A percentile compares a stretch with the other conserved stretches of the same genome.
These are phyloP conservation scores for Boletus rubroflammeus DNA, from an alignment of 768 basidiomycete species.

Conservation along the genomic window DNA sequence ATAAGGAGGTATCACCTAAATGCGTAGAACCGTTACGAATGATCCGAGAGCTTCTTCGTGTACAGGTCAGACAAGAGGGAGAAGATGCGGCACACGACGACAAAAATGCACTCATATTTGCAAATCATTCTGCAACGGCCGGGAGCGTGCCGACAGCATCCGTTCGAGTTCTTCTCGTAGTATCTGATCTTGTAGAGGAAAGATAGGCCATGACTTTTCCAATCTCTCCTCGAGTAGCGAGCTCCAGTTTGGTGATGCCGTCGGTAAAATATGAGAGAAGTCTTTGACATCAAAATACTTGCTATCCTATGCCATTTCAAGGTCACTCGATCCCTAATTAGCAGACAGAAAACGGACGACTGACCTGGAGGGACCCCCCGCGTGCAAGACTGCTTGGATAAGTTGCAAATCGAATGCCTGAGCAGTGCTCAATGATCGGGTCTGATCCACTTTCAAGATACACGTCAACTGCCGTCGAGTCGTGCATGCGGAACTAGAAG, in stretches of 20 bases:
- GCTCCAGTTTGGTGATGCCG: conserved; percentile 77
- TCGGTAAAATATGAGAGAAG: conserved; percentile 76
- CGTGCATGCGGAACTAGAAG: conserved; percentile 83
- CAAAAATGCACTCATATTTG: not conserved
- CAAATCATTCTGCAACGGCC: not conserved
- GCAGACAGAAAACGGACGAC: not conserved
- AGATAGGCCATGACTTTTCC: conserved; percentile 23
- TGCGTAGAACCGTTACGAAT: not conserved
- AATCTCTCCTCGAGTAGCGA: conserved; percentile 11
- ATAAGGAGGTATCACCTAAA: not conserved
- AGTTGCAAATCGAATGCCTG: conserved; percentile 53
- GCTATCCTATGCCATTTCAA: conserved; percentile 24
- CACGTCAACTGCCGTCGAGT: conserved; percentile 58
- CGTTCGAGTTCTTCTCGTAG: conserved; percentile 17
- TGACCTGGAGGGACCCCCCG: conserved; percentile 8
- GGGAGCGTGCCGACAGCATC: conserved; percentile 11
- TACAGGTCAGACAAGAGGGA: not conserved
- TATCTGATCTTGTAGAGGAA: conserved; percentile 12
- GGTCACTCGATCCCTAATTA: not conserved
- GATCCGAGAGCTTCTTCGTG: not conserved
- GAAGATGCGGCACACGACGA: not conserved
- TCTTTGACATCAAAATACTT: conserved; percentile 63
- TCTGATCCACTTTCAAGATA: conserved; percentile 65
- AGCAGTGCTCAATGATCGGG: conserved; percentile 79
- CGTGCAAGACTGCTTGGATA: conserved; percentile 47